Conservation (phyloP, 106 monocot species). For the Acorus gramineus region DNA sequence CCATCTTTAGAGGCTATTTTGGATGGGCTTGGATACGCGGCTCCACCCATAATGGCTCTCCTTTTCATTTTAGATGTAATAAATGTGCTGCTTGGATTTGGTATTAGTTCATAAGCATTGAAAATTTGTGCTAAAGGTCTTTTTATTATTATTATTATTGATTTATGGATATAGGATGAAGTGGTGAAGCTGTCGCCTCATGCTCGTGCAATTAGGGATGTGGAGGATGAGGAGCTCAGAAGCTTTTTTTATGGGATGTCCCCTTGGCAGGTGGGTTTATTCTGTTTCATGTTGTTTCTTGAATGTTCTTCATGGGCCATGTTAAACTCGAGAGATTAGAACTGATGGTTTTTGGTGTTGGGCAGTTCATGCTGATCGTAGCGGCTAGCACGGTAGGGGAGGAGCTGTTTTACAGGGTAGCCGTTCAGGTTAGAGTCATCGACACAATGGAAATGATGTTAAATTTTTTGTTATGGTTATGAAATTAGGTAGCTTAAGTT, state of each 20-base stretch:
- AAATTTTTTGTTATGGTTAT: no score
- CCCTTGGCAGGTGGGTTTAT: constrained; percentile 24
- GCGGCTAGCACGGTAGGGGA: constrained; percentile 86
- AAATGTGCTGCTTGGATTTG: background rate
- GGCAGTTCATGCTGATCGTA: constrained; percentile 80
- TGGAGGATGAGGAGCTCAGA: constrained; percentile 41
- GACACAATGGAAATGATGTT: no score
- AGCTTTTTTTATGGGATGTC: constrained; percentile 35
- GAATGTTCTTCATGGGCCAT: background rate
- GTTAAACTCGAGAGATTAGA: background rate
- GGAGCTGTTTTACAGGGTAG: constrained; percentile 89
- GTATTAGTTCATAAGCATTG: background rate
- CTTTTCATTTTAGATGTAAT: constrained; percentile 88
- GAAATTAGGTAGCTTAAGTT: no score
- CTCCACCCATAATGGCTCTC: constrained; percentile 95
- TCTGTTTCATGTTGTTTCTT: no score
- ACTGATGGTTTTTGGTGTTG: background rate
- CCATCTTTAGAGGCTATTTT: constrained; percentile 65
- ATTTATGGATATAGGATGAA: constrained; percentile 93
- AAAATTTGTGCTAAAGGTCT: background rate
- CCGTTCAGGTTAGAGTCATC: constrained; percentile 58
- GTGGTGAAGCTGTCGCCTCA: constrained; percentile 93
- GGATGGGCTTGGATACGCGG: constrained; percentile 84
- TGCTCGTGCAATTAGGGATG: constrained; percentile 96
- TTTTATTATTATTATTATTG: no score